These are phyloP conservation scores for Russula virescens DNA, from an alignment of 768 basidiomycete genomes.

Conservation along the genomic window DNA sequence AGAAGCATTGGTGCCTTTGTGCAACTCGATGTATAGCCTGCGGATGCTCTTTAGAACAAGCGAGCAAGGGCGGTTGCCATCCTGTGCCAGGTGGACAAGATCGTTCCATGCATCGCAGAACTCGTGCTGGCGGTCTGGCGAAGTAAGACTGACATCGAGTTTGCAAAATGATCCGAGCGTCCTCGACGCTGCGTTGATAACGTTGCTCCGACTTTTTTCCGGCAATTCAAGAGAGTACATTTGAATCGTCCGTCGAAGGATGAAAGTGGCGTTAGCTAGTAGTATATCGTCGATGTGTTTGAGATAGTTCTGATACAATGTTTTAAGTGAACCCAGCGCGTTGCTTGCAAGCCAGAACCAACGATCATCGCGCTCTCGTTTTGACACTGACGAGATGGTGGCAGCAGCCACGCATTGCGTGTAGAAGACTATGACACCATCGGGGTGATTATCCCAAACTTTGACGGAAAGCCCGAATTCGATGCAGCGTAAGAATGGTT, in stretches of 20 bases:
- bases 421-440: neutral
- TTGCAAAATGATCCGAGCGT: neutral
- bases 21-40: neutral
- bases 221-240: neutral
- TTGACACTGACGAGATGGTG: neutral
- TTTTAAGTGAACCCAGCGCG: neutral
- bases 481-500: neutral
- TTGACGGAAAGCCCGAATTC: constrained; percentile 3
- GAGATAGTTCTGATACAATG: neutral
- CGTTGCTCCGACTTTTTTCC: neutral
- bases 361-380: constrained; percentile 4
- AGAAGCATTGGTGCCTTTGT: neutral
- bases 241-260: neutral
- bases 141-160: neutral
- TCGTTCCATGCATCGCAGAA: neutral
- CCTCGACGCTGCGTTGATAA: neutral
- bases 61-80: neutral
- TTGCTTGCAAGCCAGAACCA: neutral
- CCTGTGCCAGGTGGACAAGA: neutral
- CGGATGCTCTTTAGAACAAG: neutral
- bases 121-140: neutral
- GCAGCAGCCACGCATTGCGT: neutral
- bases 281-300: neutral
- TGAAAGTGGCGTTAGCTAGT: neutral
- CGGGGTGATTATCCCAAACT: neutral